These are phyloP conservation scores for Taiwanofungus camphoratus DNA, from an alignment of 1,284 basidiomycete species.

Conservation along the genomic window DNA sequence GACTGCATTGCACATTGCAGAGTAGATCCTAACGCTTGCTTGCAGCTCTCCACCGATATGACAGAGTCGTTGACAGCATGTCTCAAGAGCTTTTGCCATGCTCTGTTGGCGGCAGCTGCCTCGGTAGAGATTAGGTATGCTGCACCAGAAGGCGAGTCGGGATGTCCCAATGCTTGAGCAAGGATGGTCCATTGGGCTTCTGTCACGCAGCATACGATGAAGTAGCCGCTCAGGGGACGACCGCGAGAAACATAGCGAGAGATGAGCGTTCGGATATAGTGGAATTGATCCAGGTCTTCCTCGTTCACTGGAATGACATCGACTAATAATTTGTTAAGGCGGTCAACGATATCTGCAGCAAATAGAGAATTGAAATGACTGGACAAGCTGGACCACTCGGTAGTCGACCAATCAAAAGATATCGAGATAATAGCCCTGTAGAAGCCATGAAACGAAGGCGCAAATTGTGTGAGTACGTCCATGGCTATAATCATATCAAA, in stretches of 20 bases:
- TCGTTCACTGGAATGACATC: slow-evolving; percentile 54
- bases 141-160: slow-evolving; percentile 23
- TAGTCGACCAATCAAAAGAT: slow-evolving; percentile 66
- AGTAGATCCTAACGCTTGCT: slow-evolving; percentile 40
- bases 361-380: slow-evolving; percentile 52
- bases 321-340: slow-evolving; percentile 60
- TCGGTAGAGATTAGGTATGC: slow-evolving; percentile 43
- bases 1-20: slow-evolving; percentile 62
- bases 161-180: slow-evolving; percentile 65
- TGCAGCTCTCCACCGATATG: slow-evolving; percentile 35
- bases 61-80: slow-evolving; percentile 39
- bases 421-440: slow-evolving; percentile 82
- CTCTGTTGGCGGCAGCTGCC: slow-evolving; percentile 75
- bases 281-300: slow-evolving; percentile 44
- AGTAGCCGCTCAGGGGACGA: slow-evolving; percentile 81
- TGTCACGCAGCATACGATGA: slow-evolving; percentile 80
- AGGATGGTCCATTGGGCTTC: slow-evolving; percentile 82
- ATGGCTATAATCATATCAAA: slow-evolving; percentile 40
- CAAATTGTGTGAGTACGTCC: slow-evolving; percentile 67
- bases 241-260: slow-evolving; percentile 71
- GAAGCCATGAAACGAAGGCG: slow-evolving; percentile 81
- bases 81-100: slow-evolving; percentile 67
- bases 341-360: slow-evolving; percentile 54
- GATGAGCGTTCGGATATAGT: slow-evolving; percentile 67
- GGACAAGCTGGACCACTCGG: slow-evolving; percentile 62